phyloP scores from a whole-genome alignment of 192 early-diverging fungal genomes.

The Umbelopsis isabellina region DNA sequence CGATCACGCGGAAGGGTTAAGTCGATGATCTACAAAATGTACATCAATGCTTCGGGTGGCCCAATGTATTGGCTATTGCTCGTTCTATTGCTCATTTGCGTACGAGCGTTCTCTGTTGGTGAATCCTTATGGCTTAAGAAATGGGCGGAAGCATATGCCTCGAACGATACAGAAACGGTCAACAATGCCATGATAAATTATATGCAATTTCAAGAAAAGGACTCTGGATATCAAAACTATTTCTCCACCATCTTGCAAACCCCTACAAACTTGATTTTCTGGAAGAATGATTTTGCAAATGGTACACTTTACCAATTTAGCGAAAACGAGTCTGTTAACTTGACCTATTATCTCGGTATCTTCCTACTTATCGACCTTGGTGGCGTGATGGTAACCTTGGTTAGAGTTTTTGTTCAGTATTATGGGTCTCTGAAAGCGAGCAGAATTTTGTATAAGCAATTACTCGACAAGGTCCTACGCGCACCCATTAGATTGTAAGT shows the following conservation, averaged over 20 bases:
- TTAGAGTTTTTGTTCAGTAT: conserved; percentile 50
- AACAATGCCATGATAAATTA: background rate
- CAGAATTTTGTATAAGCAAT: conserved; percentile 51
- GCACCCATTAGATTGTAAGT: conserved; percentile 67
- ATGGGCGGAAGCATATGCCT: conserved; percentile 46
- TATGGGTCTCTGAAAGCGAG: conserved; percentile 59
- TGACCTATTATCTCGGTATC: conserved; percentile 62
- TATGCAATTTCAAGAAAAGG: conserved; percentile 2
- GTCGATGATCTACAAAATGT: conserved; percentile 71
- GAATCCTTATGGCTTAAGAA: conserved; percentile 57
- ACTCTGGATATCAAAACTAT: background rate
- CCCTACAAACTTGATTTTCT: conserved; percentile 2
- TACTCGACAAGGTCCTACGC: conserved; percentile 60
- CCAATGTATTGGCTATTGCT: conserved; percentile 58
- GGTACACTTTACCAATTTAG: conserved; percentile 21
- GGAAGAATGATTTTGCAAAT: background rate
- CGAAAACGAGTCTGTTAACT: conserved; percentile 41
- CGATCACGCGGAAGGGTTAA: conserved; percentile 78
- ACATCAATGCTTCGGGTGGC: conserved; percentile 67
- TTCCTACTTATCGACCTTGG: conserved; percentile 61
- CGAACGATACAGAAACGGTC: background rate
- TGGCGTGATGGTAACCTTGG: conserved; percentile 5
- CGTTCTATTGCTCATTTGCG: conserved; percentile 40
- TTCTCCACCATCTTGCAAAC: background rate
- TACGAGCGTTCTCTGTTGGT: conserved; percentile 47